phyloP scores from a whole-genome alignment of 805 yeast species.

The Pichia pseudocactophila region DNA sequence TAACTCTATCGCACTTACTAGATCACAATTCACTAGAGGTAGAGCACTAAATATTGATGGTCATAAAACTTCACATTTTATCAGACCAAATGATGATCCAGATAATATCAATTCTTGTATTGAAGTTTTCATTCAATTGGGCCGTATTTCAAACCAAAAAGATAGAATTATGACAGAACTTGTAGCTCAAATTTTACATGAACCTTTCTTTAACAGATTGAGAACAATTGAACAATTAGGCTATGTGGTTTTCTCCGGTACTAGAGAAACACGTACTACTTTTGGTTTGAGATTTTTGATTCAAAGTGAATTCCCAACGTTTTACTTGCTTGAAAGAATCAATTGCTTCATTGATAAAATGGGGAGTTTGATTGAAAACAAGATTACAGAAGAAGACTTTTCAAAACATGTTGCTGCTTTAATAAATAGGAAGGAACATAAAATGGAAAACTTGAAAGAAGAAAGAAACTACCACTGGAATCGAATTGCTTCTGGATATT shows the following conservation, averaged over 20 bases:
- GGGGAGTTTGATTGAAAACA: constrained; percentile 33
- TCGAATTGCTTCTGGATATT: constrained; percentile 65
- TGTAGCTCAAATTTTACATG: constrained; percentile 63
- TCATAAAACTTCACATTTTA: constrained; percentile 36
- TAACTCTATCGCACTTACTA: constrained; percentile 30
- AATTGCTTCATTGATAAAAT: constrained; percentile 46
- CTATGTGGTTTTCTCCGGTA: constrained; percentile 81
- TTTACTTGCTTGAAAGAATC: constrained; percentile 69
- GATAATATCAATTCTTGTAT: constrained; percentile 77
- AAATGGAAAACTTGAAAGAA: constrained; percentile 68
- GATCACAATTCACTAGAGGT: constrained; percentile 35
- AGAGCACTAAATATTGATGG: constrained; percentile 36
- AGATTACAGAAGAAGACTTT: constrained; percentile 57
- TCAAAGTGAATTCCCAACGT: constrained; percentile 75
- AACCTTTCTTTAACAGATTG: constrained; percentile 82
- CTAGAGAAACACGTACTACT: constrained; percentile 58
- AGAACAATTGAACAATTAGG: constrained; percentile 95
- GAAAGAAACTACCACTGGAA: constrained; percentile 62
- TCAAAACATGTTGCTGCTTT: constrained; percentile 62
- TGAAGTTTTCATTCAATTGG: constrained; percentile 68
- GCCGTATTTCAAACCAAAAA: constrained; percentile 35
- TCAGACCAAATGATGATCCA: constrained; percentile 47
- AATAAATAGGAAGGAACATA: constrained; percentile 54
- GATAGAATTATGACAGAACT: constrained; percentile 49
- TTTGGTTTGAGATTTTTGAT: constrained; percentile 66